Conservation (phyloP, 2,329 filamentous ascomycete species). For the Mollisiaceae sp. region DNA sequence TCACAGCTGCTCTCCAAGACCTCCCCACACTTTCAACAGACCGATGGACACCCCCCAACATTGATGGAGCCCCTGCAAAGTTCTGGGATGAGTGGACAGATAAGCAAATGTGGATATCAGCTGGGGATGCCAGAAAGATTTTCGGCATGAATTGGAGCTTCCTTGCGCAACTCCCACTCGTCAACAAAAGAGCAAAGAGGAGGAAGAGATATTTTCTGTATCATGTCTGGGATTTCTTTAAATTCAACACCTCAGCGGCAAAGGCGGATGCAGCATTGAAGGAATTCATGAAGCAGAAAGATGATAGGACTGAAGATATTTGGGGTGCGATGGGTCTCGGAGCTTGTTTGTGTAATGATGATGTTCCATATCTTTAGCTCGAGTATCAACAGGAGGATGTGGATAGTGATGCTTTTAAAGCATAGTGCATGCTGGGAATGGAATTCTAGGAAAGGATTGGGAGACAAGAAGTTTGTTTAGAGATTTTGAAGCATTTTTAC, state of each 20-base stretch:
- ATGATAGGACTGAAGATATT: not conserved
- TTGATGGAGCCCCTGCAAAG: not conserved
- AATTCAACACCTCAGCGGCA: not conserved
- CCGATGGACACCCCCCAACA: not conserved
- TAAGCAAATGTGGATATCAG: not conserved
- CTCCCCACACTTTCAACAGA: not conserved
- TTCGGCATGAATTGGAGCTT: not conserved
- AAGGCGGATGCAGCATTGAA: not conserved
- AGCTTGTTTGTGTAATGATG: not conserved
- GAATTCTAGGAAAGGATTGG: no score
- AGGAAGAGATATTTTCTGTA: not conserved
- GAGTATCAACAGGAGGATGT: no score
- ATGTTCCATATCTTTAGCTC: not conserved
- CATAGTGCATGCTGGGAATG: no score
- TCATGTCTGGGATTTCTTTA: not conserved
- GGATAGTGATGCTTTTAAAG: no score
- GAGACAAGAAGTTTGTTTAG: no score
- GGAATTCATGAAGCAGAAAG: not conserved
- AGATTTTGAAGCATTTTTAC: no score
- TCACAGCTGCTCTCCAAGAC: not conserved
- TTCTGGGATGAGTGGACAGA: not conserved
- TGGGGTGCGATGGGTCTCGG: not conserved
- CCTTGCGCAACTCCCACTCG: not conserved
- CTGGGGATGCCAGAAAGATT: not conserved
- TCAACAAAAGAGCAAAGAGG: not conserved